Conservation (phyloP, 2,329 filamentous ascomycete species). For the Sclerotiophoma versabilis region DNA sequence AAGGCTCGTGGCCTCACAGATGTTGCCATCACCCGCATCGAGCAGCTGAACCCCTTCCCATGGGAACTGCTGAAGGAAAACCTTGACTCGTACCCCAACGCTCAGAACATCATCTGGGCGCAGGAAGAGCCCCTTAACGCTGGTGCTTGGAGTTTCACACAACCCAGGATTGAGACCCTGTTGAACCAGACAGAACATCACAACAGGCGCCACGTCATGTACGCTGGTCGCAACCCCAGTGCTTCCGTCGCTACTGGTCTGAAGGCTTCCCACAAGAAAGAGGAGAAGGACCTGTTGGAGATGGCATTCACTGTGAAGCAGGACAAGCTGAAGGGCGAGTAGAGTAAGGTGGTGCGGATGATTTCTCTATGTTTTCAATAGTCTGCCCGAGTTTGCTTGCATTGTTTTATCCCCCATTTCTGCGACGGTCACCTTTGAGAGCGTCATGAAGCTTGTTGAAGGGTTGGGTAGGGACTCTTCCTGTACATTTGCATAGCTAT, state of each 20-base stretch:
- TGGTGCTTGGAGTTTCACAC: constrained; percentile 95
- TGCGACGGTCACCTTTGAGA: constrained; percentile 12
- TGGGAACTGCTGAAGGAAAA: constrained; percentile 98
- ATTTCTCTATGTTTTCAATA: constrained; percentile 13
- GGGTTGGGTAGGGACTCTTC: constrained; percentile 26
- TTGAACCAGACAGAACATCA: constrained; percentile 93
- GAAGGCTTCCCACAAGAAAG: constrained; percentile 87
- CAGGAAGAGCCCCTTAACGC: constrained; percentile 99
- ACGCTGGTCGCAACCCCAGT: constrained; percentile 91
- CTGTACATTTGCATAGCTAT: constrained; percentile 38
- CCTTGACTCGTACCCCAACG: constrained; percentile 95
- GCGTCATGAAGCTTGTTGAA: constrained; percentile 12
- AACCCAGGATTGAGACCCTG: constrained; percentile 95
- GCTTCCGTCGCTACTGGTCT: constrained; percentile 92
- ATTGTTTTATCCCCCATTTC: constrained; percentile 26
- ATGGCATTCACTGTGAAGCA: constrained; percentile 69
- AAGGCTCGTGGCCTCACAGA: constrained; percentile 85
- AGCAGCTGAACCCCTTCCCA: constrained; percentile 98
- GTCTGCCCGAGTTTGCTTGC: constrained; percentile 21
- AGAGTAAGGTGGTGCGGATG: constrained; percentile 25
- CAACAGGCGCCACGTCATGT: constrained; percentile 94
- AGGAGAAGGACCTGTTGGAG: constrained; percentile 83
- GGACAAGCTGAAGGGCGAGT: constrained; percentile 72
- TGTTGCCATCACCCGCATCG: constrained; percentile 91
- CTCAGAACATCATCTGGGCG: constrained; percentile 95